Evolutionary conservation across 2,329 filamentous ascomycete species (phyloP), one percentile per base, ranked within the genome.

Genomic region (Intubia oerlemansii): DNA sequence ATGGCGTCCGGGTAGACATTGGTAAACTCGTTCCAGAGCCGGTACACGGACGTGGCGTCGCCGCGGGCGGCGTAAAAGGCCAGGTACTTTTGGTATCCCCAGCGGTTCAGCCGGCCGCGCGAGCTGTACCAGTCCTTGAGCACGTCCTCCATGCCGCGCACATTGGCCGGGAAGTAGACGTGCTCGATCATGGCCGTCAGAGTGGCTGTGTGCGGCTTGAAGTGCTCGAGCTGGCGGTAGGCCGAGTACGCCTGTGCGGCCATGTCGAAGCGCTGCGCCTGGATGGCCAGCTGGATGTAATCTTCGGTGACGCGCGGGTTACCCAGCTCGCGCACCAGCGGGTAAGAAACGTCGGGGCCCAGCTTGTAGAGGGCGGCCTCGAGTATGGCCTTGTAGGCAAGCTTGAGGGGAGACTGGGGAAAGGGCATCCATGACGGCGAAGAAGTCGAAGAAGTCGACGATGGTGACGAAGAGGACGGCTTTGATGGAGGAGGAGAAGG

Each of bases 1-100:
- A 34, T 21, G 15, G 37, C 31, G 5, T 18, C 7, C 34, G 40
- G 38, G 19, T 51, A 56, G 1, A 43, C 35, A 13, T 42, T 30
- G 8, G 48, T 43, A 27, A 54, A 63, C 25, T 56, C 47, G 10
- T 45, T 41, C 52, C 58, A 63, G 14, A 67, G 38, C 6, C 46
- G 45, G 24, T 51, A 47, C 3, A 64, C 54, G 11, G 49, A 43
- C 19, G 44, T 42, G n/a, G 56, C 46, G 38, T 67, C 54, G 11
- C 62, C 62, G 5, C 46, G 44, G 7, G 41, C 34, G 10, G 61
- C 57, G 35, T 65, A 58, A 24, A 62, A 58, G 4, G 47, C 49
- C 30, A 66, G 44, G 33, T 52, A 62, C 37, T 50, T 58, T 32
- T 56, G 52, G 34, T 54, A 66, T 0, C 50, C 58, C 43, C 52